A percentile compares a stretch with the other conserved stretches of the same genome.
Evolutionary conservation across 768 basidiomycete species (phyloP).

Genomic region (Hericium rajendrae): DNA sequence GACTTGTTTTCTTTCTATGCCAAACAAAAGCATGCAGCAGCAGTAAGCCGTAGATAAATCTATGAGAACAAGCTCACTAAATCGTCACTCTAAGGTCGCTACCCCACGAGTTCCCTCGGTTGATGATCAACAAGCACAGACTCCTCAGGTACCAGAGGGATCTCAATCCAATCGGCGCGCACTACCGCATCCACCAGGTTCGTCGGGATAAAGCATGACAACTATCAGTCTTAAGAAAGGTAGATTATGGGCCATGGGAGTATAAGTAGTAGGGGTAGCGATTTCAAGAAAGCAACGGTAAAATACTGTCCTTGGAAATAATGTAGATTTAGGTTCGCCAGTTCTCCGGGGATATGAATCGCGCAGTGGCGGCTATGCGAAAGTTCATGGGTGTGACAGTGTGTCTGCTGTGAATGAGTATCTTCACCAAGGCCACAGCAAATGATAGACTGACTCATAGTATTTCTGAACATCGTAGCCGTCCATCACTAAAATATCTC

Average conservation of each 20-base stretch:
- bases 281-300: conserved; percentile 1
- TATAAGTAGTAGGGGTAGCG: background rate
- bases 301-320: background rate
- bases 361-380: conserved; percentile 73
- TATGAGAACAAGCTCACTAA: too few relatives aligned
- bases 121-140: too few relatives aligned
- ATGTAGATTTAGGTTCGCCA: background rate
- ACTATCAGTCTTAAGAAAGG: background rate
- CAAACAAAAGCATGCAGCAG: conserved; percentile 43
- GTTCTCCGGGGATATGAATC: conserved; percentile 39
- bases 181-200: conserved; percentile 6
- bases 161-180: background rate
- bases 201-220: too few relatives aligned
- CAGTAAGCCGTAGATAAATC: conserved; percentile 1
- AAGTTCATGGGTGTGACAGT: conserved; percentile 68
- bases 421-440: conserved; percentile 3
- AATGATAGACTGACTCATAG: conserved; percentile 48
- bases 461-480: conserved; percentile 54
- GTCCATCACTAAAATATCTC: conserved; percentile 74
- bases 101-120: too few relatives aligned
- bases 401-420: conserved; percentile 36
- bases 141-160: too few relatives aligned
- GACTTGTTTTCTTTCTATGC: conserved; percentile 67
- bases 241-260: background rate
- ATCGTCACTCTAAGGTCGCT: too few relatives aligned